Percentiles rank a stretch among this genome's conserved stretches.
Conservation (phyloP, 2,329 filamentous ascomycete genomes). For the Diaporthe destruens region DNA sequence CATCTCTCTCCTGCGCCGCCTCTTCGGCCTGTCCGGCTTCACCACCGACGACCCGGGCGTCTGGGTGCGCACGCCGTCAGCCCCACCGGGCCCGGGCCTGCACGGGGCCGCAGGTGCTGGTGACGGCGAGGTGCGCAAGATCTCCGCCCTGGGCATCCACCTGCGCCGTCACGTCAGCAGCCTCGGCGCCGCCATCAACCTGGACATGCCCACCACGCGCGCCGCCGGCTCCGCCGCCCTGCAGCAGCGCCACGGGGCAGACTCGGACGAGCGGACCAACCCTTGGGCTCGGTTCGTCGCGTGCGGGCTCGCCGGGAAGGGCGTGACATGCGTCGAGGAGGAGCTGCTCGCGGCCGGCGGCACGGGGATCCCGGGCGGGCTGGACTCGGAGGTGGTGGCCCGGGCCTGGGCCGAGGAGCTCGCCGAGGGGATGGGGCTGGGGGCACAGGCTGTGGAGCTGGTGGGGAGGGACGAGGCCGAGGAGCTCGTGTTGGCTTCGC, state of each 20-base stretch:
- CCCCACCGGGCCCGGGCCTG: conserved; percentile 44
- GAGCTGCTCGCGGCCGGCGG: conserved; percentile 55
- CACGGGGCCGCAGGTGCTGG: background rate
- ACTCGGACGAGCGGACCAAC: conserved; percentile 51
- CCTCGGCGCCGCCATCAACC: conserved; percentile 86
- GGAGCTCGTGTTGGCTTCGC: conserved; percentile 28
- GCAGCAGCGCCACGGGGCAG: conserved; percentile 57
- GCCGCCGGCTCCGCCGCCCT: conserved; percentile 44
- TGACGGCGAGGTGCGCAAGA: conserved; percentile 70
- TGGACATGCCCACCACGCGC: conserved; percentile 68
- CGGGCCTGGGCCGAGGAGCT: conserved; percentile 41
- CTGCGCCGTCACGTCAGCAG: conserved; percentile 85
- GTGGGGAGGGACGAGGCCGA: conserved; percentile 32
- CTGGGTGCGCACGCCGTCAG: conserved; percentile 68
- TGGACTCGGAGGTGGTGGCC: conserved; percentile 38
- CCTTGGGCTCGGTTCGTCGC: conserved; percentile 83
- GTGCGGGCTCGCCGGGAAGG: conserved; percentile 85
- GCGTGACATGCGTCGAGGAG: conserved; percentile 78
- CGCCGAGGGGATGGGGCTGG: conserved; percentile 37
- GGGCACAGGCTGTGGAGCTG: conserved; percentile 13
- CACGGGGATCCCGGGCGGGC: conserved; percentile 31
- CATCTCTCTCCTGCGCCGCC: conserved; percentile 69
- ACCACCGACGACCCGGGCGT: conserved; percentile 85
- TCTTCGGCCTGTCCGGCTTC: conserved; percentile 72
- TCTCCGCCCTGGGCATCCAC: conserved; percentile 94